These are phyloP conservation scores for Colletotrichum zoysiae DNA, from an alignment of 2,329 filamentous ascomycete genomes.

Conservation along the genomic window DNA sequence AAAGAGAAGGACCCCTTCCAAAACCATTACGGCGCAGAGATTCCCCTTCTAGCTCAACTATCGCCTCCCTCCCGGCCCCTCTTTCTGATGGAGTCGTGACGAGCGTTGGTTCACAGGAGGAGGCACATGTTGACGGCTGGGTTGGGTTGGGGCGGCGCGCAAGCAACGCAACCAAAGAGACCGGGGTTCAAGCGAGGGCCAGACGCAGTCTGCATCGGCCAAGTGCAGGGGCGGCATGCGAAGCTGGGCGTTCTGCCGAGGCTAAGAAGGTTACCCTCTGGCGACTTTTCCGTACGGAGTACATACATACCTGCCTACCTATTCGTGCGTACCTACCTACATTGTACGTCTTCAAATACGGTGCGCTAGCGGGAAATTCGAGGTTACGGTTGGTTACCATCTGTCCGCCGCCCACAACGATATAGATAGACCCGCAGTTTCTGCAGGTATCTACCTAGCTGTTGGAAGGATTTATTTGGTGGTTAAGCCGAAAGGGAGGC, in stretches of 20 bases:
- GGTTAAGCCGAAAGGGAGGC: background rate
- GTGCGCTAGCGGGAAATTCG: background rate
- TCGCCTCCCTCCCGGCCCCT: slow-evolving; percentile 26
- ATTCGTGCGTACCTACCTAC: too few relatives aligned
- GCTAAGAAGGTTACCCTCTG: slow-evolving; percentile 16
- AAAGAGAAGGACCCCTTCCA: slow-evolving; percentile 18
- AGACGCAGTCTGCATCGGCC: slow-evolving; percentile 24
- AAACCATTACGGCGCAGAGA: slow-evolving; percentile 27
- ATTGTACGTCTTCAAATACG: too few relatives aligned
- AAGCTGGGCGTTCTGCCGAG: slow-evolving; percentile 32
- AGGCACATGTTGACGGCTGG: background rate
- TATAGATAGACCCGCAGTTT: background rate
- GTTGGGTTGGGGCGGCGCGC: too few relatives aligned
- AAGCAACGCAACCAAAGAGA: background rate
- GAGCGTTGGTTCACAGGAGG: slow-evolving; percentile 23
- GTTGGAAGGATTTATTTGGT: background rate
- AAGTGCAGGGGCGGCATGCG: slow-evolving; percentile 23
- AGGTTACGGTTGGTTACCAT: background rate
- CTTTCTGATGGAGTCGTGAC: slow-evolving; percentile 18
- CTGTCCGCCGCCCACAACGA: background rate
- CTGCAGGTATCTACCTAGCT: background rate
- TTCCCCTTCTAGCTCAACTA: slow-evolving; percentile 12
- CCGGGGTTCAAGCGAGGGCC: background rate
- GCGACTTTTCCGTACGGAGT: background rate
- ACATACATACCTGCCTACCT: background rate